Conservation (phyloP, 176 grass and related monocot genomes). For the Juncus effusus region DNA sequence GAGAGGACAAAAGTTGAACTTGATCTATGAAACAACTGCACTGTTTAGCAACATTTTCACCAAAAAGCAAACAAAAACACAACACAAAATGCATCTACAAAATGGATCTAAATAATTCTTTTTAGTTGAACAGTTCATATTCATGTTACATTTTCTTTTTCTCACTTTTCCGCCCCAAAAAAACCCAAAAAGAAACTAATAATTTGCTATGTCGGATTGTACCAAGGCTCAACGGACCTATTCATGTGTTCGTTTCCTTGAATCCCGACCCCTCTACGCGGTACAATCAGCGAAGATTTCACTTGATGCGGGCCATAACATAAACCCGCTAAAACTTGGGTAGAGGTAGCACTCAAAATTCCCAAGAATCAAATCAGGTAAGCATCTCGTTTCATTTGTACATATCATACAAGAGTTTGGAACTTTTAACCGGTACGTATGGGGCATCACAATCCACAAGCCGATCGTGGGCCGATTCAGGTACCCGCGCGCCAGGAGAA, state of each 20-base stretch:
- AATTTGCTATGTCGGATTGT: constrained; percentile 52
- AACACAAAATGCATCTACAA: too few species aligned
- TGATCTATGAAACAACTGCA: too few species aligned
- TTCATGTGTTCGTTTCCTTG: constrained; percentile 65
- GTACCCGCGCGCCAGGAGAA: constrained; percentile 59
- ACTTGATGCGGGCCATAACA: constrained; percentile 47
- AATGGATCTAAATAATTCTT: too few species aligned
- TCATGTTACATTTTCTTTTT: constrained; percentile 5
- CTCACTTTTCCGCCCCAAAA: constrained; percentile 37
- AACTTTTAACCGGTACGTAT: constrained; percentile 81
- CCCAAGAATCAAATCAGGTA: too few species aligned
- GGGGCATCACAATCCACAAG: constrained; percentile 79
- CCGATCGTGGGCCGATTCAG: constrained; percentile 81
- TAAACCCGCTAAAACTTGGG: constrained; percentile 49
- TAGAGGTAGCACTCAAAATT: constrained; percentile 24
- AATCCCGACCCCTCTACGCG: constrained; percentile 51
- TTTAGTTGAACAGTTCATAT: neutral
- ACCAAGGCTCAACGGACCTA: constrained; percentile 40
- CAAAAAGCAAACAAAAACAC: too few species aligned
- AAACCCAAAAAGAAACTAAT: constrained; percentile 31
- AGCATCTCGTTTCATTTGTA: too few species aligned
- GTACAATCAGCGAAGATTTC: constrained; percentile 44
- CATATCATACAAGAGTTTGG: constrained; percentile 75
- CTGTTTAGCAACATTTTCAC: too few species aligned
- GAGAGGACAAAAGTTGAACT: too few species aligned